A percentile compares a stretch with the other conserved stretches of the same genome.
These are phyloP conservation scores for Aspergillus ruber DNA, from an alignment of 2,329 filamentous ascomycete species.

Conservation along the genomic window DNA sequence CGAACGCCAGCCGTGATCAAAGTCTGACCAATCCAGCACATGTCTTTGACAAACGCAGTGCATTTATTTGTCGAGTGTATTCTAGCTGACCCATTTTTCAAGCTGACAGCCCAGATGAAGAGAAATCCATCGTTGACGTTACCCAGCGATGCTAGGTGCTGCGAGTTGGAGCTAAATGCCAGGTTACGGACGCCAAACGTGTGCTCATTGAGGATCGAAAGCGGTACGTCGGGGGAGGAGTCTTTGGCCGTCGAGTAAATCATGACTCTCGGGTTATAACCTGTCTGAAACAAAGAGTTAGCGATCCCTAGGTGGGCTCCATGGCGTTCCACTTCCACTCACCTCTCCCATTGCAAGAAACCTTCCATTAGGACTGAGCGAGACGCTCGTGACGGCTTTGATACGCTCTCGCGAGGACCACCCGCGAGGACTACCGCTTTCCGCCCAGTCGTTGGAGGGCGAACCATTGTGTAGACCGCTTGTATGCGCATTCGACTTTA, in stretches of 20 bases:
- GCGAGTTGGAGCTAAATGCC: constrained; percentile 81
- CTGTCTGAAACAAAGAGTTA: constrained; percentile 52
- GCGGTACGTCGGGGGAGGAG: constrained; percentile 68
- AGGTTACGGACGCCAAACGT: constrained; percentile 81
- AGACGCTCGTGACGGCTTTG: constrained; percentile 87
- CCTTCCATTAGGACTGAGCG: constrained; percentile 77
- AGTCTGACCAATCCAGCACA: constrained; percentile 82
- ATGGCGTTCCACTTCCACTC: constrained; percentile 17
- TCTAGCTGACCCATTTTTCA: constrained; percentile 71
- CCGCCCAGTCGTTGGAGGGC: constrained; percentile 48
- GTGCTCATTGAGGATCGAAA: constrained; percentile 84
- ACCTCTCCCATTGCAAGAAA: constrained; percentile 87
- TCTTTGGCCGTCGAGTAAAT: constrained; percentile 78
- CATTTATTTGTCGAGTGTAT: constrained; percentile 87
- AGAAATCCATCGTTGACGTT: constrained; percentile 88
- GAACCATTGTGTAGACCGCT: constrained; percentile 37
- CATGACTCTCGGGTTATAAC: constrained; percentile 83
- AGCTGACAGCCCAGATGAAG: constrained; percentile 81
- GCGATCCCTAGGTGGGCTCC: constrained; percentile 4
- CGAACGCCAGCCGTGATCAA: constrained; percentile 83
- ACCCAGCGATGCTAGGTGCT: constrained; percentile 81
- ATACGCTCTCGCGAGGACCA: constrained; percentile 89
- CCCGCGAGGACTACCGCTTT: constrained; percentile 59
- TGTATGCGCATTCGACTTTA: constrained; percentile 44
- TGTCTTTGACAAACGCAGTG: constrained; percentile 75